Evolutionary conservation across 2,329 filamentous ascomycete genomes (phyloP).

Genomic region (Epicoccum sorghinum): DNA sequence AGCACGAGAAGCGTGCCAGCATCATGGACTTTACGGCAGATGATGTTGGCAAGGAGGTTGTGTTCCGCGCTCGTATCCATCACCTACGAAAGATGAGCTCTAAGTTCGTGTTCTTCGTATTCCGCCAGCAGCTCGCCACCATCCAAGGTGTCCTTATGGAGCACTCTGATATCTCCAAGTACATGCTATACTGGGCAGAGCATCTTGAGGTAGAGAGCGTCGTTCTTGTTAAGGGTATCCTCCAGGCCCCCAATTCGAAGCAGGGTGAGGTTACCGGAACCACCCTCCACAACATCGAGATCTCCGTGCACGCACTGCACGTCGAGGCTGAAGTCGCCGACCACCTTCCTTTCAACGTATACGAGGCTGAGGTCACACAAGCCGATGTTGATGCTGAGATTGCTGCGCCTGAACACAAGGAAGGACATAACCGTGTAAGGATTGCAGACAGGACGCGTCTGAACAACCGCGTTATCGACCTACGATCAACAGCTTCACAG

Average conservation of each 20-base stretch:
- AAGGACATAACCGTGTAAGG: conserved; percentile 64
- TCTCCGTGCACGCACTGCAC: conserved; percentile 71
- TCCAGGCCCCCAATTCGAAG: conserved; percentile 72
- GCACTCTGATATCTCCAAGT: conserved; percentile 67
- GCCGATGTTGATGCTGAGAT: conserved; percentile 60
- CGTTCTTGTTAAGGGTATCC: conserved; percentile 73
- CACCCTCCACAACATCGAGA: conserved; percentile 75
- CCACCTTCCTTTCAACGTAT: conserved; percentile 70
- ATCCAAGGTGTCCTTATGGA: conserved; percentile 81
- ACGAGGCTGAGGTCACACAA: conserved; percentile 69
- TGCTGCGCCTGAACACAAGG: conserved; percentile 58
- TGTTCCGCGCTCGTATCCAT: conserved; percentile 75
- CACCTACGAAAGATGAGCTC: conserved; percentile 82
- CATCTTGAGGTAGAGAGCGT: conserved; percentile 80
- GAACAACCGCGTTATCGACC: conserved; percentile 79
- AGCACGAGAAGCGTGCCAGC: conserved; percentile 55
- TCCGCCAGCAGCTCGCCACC: conserved; percentile 82
- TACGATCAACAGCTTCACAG: conserved; percentile 85
- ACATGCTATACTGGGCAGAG: conserved; percentile 88
- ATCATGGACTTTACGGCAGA: conserved; percentile 59
- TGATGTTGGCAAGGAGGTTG: conserved; percentile 65
- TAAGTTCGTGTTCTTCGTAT: conserved; percentile 82
- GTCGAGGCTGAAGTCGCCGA: conserved; percentile 67
- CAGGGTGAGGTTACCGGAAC: conserved; percentile 74
- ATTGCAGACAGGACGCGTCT: conserved; percentile 76